A percentile compares a stretch with the other conserved stretches of the same genome.
Conservation (phyloP, 768 basidiomycete genomes). For the Leccinum uliginosum region DNA sequence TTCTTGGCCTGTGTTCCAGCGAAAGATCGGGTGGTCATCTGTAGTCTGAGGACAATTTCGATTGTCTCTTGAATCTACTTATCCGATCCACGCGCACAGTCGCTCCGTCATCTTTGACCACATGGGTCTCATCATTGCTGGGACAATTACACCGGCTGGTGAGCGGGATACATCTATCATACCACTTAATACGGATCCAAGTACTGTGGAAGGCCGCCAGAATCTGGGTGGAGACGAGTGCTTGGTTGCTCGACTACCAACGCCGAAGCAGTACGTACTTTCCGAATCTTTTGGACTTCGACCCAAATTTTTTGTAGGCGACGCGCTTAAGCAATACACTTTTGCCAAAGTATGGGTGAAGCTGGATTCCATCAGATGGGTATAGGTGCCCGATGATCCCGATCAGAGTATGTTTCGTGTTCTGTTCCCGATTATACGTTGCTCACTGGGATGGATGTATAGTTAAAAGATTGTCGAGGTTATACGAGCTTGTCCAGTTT, state of each 20-base stretch:
- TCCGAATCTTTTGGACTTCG: slow-evolving; percentile 5
- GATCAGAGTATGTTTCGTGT: slow-evolving; percentile 56
- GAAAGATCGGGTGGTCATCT: slow-evolving; percentile 62
- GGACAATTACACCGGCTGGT: slow-evolving; percentile 13
- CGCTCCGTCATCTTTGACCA: slow-evolving; percentile 36
- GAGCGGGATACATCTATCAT: slow-evolving; percentile 44
- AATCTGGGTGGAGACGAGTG: slow-evolving; percentile 73
- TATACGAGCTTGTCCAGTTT: slow-evolving; percentile 35
- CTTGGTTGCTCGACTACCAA: slow-evolving; percentile 63
- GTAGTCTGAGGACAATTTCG: slow-evolving; percentile 44
- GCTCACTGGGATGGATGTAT: slow-evolving; percentile 12
- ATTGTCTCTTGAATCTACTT: slow-evolving; percentile 5
- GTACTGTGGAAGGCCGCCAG: slow-evolving; percentile 42
- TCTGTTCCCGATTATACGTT: background rate
- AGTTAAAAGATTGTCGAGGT: slow-evolving; percentile 55
- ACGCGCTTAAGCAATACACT: slow-evolving; percentile 40
- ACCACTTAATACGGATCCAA: slow-evolving; percentile 52
- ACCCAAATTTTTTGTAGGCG: slow-evolving; percentile 31
- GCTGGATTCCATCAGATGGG: slow-evolving; percentile 60
- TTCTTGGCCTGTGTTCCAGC: slow-evolving; percentile 48
- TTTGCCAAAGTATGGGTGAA: slow-evolving; percentile 44
- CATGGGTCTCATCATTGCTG: slow-evolving; percentile 35
- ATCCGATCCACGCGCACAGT: slow-evolving; percentile 24
- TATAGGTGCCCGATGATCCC: slow-evolving; percentile 72
- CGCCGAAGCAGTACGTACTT: slow-evolving; percentile 39